A percentile compares a stretch with the other conserved stretches of the same genome.
phyloP scores from a whole-genome alignment of 192 early-diverging fungal species.

The Entophlyctis luteolus region DNA sequence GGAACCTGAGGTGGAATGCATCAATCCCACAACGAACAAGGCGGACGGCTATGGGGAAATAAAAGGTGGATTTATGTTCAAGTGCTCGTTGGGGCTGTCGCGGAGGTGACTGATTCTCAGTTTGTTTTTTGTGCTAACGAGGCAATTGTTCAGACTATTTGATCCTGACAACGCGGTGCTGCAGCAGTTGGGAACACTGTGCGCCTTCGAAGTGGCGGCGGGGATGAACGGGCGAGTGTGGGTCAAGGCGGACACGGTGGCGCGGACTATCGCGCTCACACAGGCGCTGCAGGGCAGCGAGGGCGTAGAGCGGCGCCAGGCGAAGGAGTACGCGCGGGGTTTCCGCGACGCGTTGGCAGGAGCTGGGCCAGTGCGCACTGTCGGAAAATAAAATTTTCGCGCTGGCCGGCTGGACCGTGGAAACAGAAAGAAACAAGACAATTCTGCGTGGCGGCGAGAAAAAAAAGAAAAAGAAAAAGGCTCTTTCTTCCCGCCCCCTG shows the following conservation, averaged over 20 bases:
- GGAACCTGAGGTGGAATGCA: conserved; percentile 95
- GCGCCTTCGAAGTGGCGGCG: conserved; percentile 84
- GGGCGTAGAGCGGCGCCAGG: not conserved
- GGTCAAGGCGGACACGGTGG: conserved; percentile 66
- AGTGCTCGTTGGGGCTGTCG: conserved; percentile 74
- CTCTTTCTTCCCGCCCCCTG: too few relatives aligned
- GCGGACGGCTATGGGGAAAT: conserved; percentile 90
- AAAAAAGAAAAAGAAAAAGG: too few relatives aligned
- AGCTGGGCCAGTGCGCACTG: too few relatives aligned
- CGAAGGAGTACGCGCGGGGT: not conserved
- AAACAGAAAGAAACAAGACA: too few relatives aligned
- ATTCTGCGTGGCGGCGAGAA: too few relatives aligned
- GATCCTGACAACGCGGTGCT: conserved; percentile 70
- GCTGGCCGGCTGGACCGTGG: too few relatives aligned
- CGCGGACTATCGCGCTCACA: conserved; percentile 38
- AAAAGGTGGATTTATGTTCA: conserved; percentile 71
- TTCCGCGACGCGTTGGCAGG: too few relatives aligned
- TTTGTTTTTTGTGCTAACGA: not conserved
- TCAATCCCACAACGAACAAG: conserved; percentile 73
- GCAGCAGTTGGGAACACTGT: conserved; percentile 58
- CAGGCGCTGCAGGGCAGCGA: conserved; percentile 9
- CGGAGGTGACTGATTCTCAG: conserved; percentile 52
- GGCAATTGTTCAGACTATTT: conserved; percentile 52
- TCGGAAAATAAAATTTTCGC: too few relatives aligned
- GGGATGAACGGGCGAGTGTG: conserved; percentile 95